Conservation (phyloP, 2,329 filamentous ascomycete genomes). For the Ampelomyces quisqualis region DNA sequence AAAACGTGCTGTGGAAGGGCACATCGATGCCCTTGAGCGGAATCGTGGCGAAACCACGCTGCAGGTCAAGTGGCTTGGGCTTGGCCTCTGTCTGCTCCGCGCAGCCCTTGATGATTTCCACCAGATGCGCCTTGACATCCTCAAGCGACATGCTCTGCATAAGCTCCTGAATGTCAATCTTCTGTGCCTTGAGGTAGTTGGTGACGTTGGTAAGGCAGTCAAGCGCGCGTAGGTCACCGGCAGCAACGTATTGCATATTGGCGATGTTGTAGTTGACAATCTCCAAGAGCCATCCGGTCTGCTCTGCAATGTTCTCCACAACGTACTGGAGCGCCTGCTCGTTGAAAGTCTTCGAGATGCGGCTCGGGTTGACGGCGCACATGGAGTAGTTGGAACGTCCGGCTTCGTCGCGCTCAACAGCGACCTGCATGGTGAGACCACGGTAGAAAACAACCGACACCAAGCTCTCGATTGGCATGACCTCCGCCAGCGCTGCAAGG, state of each 20-base stretch:
- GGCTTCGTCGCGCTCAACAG: slow-evolving; percentile 89
- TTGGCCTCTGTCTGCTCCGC: slow-evolving; percentile 86
- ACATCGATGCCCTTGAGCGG: slow-evolving; percentile 97
- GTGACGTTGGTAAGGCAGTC: slow-evolving; percentile 73
- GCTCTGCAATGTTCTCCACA: slow-evolving; percentile 90
- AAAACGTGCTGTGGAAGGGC: slow-evolving; percentile 97
- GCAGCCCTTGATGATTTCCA: slow-evolving; percentile 86
- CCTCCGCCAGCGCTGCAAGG: slow-evolving; percentile 90
- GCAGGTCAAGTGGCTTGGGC: slow-evolving; percentile 80
- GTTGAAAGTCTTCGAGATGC: slow-evolving; percentile 98
- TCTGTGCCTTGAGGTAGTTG: slow-evolving; percentile 95
- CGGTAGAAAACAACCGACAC: slow-evolving; percentile 99
- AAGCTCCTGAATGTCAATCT: slow-evolving; percentile 93
- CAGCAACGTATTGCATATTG: slow-evolving; percentile 69
- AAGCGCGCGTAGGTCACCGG: slow-evolving; percentile 65
- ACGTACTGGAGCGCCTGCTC: slow-evolving; percentile 96
- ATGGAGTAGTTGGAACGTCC: slow-evolving; percentile 98
- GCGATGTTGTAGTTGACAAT: slow-evolving; percentile 93
- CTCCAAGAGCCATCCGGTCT: slow-evolving; percentile 92
- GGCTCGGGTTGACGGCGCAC: slow-evolving; percentile 98
- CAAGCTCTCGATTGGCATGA: slow-evolving; percentile 99
- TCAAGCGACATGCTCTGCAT: slow-evolving; percentile 84
- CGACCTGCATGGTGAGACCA: slow-evolving; percentile 98
- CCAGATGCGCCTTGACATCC: slow-evolving; percentile 84
- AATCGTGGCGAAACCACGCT: slow-evolving; percentile 96